phyloP scores from a whole-genome alignment of 495 filamentous ascomycete genomes.

The Aspergillus nidulans region DNA sequence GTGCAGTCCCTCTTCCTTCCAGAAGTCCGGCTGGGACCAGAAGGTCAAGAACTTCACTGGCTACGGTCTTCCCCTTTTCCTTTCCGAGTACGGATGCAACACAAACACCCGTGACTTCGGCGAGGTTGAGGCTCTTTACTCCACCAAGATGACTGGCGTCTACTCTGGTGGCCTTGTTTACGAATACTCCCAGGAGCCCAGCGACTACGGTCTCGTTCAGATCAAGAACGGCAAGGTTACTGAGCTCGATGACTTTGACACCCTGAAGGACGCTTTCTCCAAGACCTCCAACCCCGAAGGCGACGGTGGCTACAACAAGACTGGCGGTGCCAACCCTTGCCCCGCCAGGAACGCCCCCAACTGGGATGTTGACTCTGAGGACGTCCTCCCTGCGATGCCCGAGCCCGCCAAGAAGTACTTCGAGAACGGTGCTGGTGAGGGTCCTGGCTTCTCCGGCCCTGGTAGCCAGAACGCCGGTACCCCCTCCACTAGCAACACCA shows the following conservation, averaged over 20 bases:
- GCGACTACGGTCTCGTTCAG: conserved; percentile 71
- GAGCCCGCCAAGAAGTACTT: conserved; percentile 62
- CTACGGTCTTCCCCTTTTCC: conserved; percentile 90
- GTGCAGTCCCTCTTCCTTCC: conserved; percentile 80
- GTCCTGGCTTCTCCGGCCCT: conserved; percentile 63
- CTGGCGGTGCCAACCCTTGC: conserved; percentile 61
- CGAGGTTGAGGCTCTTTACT: conserved; percentile 79
- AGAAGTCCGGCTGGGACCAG: conserved; percentile 75
- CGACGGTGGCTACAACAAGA: conserved; percentile 71
- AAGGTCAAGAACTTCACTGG: conserved; percentile 89
- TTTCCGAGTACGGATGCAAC: conserved; percentile 92
- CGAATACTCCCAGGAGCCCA: conserved; percentile 81
- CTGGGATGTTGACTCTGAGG: conserved; percentile 68
- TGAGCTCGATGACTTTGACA: conserved; percentile 59
- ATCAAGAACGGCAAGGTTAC: conserved; percentile 55
- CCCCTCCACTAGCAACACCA: conserved; percentile 56
- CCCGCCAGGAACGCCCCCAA: conserved; percentile 56
- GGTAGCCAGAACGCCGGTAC: conserved; percentile 69
- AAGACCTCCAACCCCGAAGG: conserved; percentile 63
- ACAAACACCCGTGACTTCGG: conserved; percentile 74
- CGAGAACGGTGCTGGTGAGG: conserved; percentile 66
- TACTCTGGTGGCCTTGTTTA: conserved; percentile 97
- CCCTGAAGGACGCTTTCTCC: conserved; percentile 61
- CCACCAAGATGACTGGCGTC: conserved; percentile 76
- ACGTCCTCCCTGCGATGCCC: conserved; percentile 73